Percentiles rank a stretch among this genome's conserved stretches.
phyloP scores from a whole-genome alignment of 179 eudicot species.

The Beta macrorhiza region DNA sequence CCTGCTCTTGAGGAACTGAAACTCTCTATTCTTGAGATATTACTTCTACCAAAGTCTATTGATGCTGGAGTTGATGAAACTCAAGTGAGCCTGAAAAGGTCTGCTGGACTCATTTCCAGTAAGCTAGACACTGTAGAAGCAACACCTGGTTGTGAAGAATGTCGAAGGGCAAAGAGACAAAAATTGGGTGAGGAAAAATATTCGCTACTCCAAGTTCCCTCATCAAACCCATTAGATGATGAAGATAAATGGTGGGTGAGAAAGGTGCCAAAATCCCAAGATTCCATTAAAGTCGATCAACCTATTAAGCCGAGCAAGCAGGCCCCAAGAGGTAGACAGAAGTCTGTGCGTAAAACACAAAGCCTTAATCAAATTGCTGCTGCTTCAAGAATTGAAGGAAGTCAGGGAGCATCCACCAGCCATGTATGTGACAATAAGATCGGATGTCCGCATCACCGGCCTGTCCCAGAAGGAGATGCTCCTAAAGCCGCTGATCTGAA shows the following conservation, averaged over 20 bases:
- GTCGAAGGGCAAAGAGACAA: conserved; percentile 75
- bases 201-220: conserved; percentile 43
- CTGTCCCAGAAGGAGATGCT: conserved; percentile 55
- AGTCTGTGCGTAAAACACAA: conserved; percentile 83
- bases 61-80: conserved; percentile 49
- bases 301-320: conserved; percentile 84
- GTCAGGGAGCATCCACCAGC: conserved; percentile 98
- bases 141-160: conserved; percentile 95
- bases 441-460: conserved; percentile 80
- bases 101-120: conserved; percentile 37
- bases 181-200: conserved; percentile 64
- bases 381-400: conserved; percentile 80
- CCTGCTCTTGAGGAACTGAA: conserved; percentile 55
- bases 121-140: conserved; percentile 51
- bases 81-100: conserved; percentile 54
- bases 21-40: conserved; percentile 54
- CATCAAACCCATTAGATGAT: conserved; percentile 52
- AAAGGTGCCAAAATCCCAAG: conserved; percentile 63
- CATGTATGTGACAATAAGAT: conserved; percentile 88
- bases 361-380: conserved; percentile 91
- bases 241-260: conserved; percentile 91
- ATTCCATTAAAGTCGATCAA: conserved; percentile 57
- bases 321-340: conserved; percentile 82
- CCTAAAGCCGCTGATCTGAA: conserved; percentile 45
- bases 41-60: conserved; percentile 61